Evolutionary conservation across 768 basidiomycete genomes (phyloP), one percentile per base, ranked within the genome.

Genomic region (Boletus bicolor): DNA sequence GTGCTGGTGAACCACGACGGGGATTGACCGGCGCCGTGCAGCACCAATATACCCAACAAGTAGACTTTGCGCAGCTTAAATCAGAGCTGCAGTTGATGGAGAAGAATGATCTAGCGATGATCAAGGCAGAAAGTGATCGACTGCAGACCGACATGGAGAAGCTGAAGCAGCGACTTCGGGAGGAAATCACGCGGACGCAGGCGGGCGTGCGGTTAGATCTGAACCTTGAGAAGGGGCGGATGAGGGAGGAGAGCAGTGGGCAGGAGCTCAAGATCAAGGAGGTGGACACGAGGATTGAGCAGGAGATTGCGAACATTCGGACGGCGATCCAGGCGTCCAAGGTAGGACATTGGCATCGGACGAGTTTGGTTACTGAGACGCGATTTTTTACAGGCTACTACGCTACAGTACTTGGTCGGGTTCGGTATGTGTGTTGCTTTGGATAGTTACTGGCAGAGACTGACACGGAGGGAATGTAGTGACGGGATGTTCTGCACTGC

Each of bases 191-290:
- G 4, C 82, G 89, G 24, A 97, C 94, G 9, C 94, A 97, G 70
- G 89, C 89, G 11, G 94, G 94, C 17, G 97, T 99, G 4, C 77
- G 96, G 50, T 74, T 99, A 15, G 97, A 99, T 71, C 73, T 99
- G 55, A 99, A 99, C 73, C 75, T 98, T 26, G 96, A 99, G 77
- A 98, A 98, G 72, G 93, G 93, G 1, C 80, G 96, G 44, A 91
- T 98, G 78, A 77, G 96, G 50, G 95, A 98, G 68, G 95, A 98
- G 77, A 86, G 85, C 61, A 87, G 85, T 62, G 84, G 85, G 39
- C 92, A 98, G 65, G 94, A 97, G 66, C 76, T 95, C 50, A 98
- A 98, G 82, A 91, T 98, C 67, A 93, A 93, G 71, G 96, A 99
- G 71, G 94, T 98, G 17, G 96, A 98, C 65, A 98, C 96, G 4